These are phyloP conservation scores for Naegleria lovaniensis DNA, from an alignment of 208 protist genomes.

Conservation along the genomic window DNA sequence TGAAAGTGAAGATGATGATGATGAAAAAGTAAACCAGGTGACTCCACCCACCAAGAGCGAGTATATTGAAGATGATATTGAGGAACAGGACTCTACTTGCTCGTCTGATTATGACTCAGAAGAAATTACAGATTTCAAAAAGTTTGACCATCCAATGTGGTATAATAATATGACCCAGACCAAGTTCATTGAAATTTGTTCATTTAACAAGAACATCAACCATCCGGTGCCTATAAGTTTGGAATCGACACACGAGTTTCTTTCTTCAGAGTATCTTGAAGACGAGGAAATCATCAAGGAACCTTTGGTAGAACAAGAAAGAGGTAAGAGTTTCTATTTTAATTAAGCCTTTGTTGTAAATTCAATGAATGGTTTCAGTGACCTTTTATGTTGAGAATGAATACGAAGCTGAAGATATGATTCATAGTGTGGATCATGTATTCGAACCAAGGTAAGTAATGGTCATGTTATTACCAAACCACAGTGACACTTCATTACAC, in stretches of 20 bases:
- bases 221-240: neutral
- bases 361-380: neutral
- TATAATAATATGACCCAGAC: neutral
- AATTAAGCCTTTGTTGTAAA: neutral
- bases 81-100: too few species aligned
- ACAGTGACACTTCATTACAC: too few species aligned
- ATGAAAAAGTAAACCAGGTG: neutral
- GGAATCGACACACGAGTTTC: neutral
- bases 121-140: neutral
- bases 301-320: too few species aligned
- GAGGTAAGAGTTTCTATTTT: too few species aligned
- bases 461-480: neutral
- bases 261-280: neutral
- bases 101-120: neutral
- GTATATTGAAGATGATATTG: too few species aligned
- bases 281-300: neutral
- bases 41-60: too few species aligned
- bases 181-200: too few species aligned
- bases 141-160: neutral
- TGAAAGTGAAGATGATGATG: neutral
- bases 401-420: neutral
- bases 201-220: neutral
- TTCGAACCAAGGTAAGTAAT: neutral
- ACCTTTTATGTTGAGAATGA: neutral
- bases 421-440: neutral